Conservation (phyloP, 169 alveolate genomes). For the Hammondia hammondi region DNA sequence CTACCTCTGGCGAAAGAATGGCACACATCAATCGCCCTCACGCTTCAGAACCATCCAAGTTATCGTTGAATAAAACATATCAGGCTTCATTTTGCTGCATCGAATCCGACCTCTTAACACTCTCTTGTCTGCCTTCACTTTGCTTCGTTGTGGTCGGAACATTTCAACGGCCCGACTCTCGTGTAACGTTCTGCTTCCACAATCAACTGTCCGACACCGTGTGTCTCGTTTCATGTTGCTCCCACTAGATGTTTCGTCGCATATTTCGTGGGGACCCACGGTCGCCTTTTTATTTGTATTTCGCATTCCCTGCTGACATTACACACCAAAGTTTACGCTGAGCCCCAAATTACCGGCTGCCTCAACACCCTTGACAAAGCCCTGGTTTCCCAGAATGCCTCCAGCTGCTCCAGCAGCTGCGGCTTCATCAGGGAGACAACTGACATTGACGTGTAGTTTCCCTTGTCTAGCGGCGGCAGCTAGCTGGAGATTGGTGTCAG, state of each 20-base stretch:
- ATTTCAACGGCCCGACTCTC: too few species aligned
- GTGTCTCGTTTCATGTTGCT: neutral
- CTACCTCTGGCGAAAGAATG: too few species aligned
- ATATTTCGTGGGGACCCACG: neutral
- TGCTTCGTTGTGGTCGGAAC: too few species aligned
- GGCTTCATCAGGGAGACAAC: slow-evolving; percentile 51
- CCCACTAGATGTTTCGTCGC: neutral
- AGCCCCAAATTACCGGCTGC: slow-evolving; percentile 58
- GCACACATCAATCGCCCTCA: too few species aligned
- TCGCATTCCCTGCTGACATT: neutral
- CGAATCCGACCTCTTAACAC: too few species aligned
- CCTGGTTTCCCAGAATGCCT: slow-evolving; percentile 57
- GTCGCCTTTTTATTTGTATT: neutral
- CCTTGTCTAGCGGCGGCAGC: slow-evolving; percentile 57
- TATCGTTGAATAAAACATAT: too few species aligned
- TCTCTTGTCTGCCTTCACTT: too few species aligned
- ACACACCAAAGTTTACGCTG: slow-evolving; percentile 43
- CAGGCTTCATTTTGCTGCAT: too few species aligned
- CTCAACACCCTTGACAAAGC: slow-evolving; percentile 56
- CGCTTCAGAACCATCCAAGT: too few species aligned
- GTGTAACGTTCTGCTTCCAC: too few species aligned
- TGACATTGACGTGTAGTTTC: slow-evolving; percentile 43
- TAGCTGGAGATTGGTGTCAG: slow-evolving; percentile 53
- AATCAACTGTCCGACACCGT: neutral
- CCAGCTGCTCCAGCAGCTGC: slow-evolving; percentile 56